phyloP scores from a whole-genome alignment of 805 yeast genomes.

The Lachancea mirantina region DNA sequence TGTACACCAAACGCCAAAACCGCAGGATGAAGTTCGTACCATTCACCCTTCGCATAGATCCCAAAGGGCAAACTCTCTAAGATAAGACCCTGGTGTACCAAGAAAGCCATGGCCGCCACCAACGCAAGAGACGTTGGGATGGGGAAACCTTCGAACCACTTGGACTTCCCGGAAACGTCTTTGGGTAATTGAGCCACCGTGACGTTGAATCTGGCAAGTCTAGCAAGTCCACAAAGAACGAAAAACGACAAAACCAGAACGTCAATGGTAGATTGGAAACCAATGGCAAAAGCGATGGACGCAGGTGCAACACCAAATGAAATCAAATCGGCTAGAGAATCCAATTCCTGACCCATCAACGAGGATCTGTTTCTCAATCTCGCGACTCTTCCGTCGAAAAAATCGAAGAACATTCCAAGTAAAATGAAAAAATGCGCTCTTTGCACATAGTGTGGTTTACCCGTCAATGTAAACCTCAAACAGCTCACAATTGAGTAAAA shows the following conservation, averaged over 20 bases:
- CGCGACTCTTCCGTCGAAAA: slow-evolving; percentile 96
- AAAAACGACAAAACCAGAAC: slow-evolving; percentile 69
- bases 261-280: slow-evolving; percentile 79
- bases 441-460: slow-evolving; percentile 62
- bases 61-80: slow-evolving; percentile 62
- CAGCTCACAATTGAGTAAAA: slow-evolving; percentile 86
- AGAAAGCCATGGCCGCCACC: slow-evolving; percentile 64
- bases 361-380: slow-evolving; percentile 87
- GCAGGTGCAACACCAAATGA: slow-evolving; percentile 97
- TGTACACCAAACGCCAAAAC: slow-evolving; percentile 59
- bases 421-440: slow-evolving; percentile 85
- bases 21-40: slow-evolving; percentile 70
- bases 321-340: slow-evolving; percentile 89
- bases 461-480: slow-evolving; percentile 68
- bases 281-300: slow-evolving; percentile 82
- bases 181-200: slow-evolving; percentile 90
- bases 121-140: slow-evolving; percentile 80
- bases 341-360: slow-evolving; percentile 95
- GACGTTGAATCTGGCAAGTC: slow-evolving; percentile 93
- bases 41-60: slow-evolving; percentile 42
- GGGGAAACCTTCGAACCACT: slow-evolving; percentile 94
- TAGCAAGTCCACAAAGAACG: slow-evolving; percentile 87
- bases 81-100: slow-evolving; percentile 48
- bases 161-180: slow-evolving; percentile 77
- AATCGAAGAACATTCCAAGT: slow-evolving; percentile 91